Percentiles rank a stretch among this genome's conserved stretches.
phyloP scores from a whole-genome alignment of 2,329 filamentous ascomycete genomes.

The Stagonosporopsis rhizophila region DNA sequence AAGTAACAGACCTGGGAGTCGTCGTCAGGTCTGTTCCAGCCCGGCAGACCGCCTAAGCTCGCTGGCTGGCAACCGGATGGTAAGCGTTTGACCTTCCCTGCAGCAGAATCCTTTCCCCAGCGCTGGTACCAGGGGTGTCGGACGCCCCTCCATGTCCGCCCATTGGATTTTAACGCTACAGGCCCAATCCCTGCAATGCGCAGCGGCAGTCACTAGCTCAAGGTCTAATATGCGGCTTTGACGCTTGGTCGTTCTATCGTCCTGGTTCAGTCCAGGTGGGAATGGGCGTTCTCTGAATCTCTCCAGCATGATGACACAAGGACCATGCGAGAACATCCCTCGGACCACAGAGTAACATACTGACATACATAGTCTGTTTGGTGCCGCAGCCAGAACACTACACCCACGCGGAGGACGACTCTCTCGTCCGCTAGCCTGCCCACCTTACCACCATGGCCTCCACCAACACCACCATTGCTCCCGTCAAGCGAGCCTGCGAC shows the following conservation, averaged over 20 bases:
- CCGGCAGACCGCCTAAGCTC: conserved; percentile 36
- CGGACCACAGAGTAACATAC: conserved; percentile 41
- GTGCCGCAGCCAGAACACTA: conserved; percentile 33
- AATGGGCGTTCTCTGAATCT: conserved; percentile 34
- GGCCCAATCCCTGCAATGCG: conserved; percentile 32
- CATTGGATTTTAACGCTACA: conserved; percentile 32
- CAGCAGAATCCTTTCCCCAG: conserved; percentile 35
- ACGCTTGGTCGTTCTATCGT: conserved; percentile 44
- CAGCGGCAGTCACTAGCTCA: conserved; percentile 40
- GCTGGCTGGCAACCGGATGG: conserved; percentile 35
- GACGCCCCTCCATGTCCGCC: conserved; percentile 27
- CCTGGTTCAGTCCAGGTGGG: conserved; percentile 42
- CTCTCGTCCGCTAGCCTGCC: conserved; percentile 28
- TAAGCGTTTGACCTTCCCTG: conserved; percentile 38
- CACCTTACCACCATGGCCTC: conserved; percentile 35
- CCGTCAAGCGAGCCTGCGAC: conserved; percentile 53
- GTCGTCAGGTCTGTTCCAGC: conserved; percentile 33
- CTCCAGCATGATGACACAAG: conserved; percentile 47
- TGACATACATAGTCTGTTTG: conserved; percentile 38
- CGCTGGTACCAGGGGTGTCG: conserved; percentile 35
- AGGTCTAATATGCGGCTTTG: conserved; percentile 42
- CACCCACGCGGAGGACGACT: conserved; percentile 35
- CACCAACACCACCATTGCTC: conserved; percentile 43
- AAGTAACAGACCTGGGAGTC: conserved; percentile 30
- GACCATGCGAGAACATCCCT: conserved; percentile 34